Base-by-base conservation (phyloP, 179 eudicot genomes). In the Spinacia oleracea region DNA sequence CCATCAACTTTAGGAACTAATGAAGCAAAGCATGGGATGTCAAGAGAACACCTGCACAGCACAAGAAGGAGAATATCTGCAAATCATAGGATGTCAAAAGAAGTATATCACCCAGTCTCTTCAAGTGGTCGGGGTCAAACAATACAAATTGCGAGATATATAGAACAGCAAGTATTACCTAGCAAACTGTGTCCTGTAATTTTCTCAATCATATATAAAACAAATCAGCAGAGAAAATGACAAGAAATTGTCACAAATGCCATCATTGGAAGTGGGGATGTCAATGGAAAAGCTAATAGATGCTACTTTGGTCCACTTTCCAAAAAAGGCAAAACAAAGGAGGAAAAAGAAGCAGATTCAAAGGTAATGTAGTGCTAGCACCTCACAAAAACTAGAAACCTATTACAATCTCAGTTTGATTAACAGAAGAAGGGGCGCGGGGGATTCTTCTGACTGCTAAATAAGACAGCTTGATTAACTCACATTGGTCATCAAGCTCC, bases 401-500 rank as follows among this genome's bases (percentile, higher is more conserved):
- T n/a, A n/a, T n/a, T n/a, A n/a, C n/a, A n/a, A n/a, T n/a, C n/a
- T n/a, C n/a, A n/a, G n/a, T n/a, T n/a, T n/a, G n/a, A n/a, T n/a
- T n/a, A n/a, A n/a, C n/a, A n/a, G n/a, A n/a, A n/a, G n/a, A n/a
- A n/a, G n/a, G n/a, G n/a, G n/a, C n/a, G n/a, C n/a, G n/a, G n/a
- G n/a, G n/a, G n/a, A n/a, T n/a, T 27, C 73, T 50, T 29, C 60
- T 20, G 25, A 74, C 50, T 34, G 50, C 75, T 82, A 74, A 74
- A 82, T 82, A 78, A 82, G 79, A 43, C n/a, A 3, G 51, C 42
- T 82, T 34, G 9, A 48, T 59, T n/a, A 60, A 59, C 53, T 75
- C 78, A n/a, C 35, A 34, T 71, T 29, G 15, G 76, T 58, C 82
- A 79, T 70, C 80, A 50, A 71, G n/a, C n/a, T n/a, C n/a, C n/a